Evolutionary conservation across 768 basidiomycete species (phyloP), one percentile per base, ranked within the genome.

Genomic region (Tulasnella sp.): DNA sequence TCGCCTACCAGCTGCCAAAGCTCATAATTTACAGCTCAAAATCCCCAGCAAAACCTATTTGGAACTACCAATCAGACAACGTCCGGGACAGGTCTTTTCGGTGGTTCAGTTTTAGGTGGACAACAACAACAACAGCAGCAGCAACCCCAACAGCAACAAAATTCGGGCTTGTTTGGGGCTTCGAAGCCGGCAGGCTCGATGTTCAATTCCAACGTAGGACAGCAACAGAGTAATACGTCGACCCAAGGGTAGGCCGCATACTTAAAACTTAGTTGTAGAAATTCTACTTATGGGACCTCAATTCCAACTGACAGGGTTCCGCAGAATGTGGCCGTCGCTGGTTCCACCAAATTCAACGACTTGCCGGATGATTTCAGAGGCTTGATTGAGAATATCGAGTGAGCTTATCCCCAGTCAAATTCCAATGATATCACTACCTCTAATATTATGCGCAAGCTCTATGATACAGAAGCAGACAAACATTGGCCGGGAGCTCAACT

Each of bases 321-420:
- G 9, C 58, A 49, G 29, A 41, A 23, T n/a, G 34, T 47, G 13
- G 30, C 43, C 23, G 45, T 75, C 44, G 74, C 74, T 27, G 77
- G 73, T 59, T 74, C 76, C 0, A 87, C 86, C 0, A 90, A 88
- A 67, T 91, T 88, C 70, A 91, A 90, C 56, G 88, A 91, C 68
- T 71, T 90, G 3, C 82, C 86, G 0, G 87, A 90, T 52, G 76
- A 80, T 2, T 62, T 83, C 21, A 86, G 81, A 70, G 81, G 72
- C 62, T 74, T 71, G 3, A 74, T 91, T 17, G 88, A 89, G 66
- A 68, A 70, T 41, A 78, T 91, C 44, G 88, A 91, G 88, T 90
- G 64, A 60, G 81, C 65, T 27, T 3, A 5, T 34, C 41, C 15
- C 34, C 7, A 38, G 5, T 38, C 15, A 5, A 15, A 7, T 38